Base-by-base conservation (phyloP, 2,329 filamentous ascomycete species). In the Eutypella sp. region DNA sequence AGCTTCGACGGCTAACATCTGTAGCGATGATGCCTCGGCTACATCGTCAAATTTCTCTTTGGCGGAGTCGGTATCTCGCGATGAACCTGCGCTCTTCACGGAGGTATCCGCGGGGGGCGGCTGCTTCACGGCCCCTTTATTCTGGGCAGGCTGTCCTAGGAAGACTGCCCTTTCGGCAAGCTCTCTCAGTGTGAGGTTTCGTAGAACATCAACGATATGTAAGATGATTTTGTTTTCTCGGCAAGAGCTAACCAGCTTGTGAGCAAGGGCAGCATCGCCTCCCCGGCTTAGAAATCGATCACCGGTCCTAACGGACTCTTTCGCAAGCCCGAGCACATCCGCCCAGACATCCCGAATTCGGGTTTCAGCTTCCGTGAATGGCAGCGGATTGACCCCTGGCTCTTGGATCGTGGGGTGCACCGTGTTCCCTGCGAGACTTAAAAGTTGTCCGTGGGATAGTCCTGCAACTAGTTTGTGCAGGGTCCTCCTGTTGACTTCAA, bases 341-440 rank as follows among this genome's bases (percentile, higher is more conserved):
- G 74, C 69, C 74, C 76, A 78, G 46, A 78, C 63, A 3, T 59
- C 54, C 8, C 74, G 64, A 68, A 79, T 73, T 6, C 59, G 58
- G 49, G 73, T 69, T 54, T 78, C 75, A 1, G 67, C 64, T 4
- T 68, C 61, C 0, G 74, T 77, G 25, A 76, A 45, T 0, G 74
- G 74, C 1, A 76, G 60, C 0, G 74, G 72, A 42, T 74, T 75
- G 31, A 68, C 56, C 11, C 57, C 66, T 29, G 54, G 58, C n/a
- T 53, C 58, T 46, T 64, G 65, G 5, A 67, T 60, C 43, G 68
- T 65, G 13, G 63, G 59, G 0, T 64, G 60, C 37, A 67, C 70
- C 1, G 66, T 59, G 9, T 67, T 64, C 3, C 57, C 62, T 1
- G 67, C 67, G 13, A 79, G 60, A 0, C 60, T 64, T 1, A 72